Base-by-base conservation (phyloP, 164 flowering plant species). In the Umbilicus rupestris region DNA sequence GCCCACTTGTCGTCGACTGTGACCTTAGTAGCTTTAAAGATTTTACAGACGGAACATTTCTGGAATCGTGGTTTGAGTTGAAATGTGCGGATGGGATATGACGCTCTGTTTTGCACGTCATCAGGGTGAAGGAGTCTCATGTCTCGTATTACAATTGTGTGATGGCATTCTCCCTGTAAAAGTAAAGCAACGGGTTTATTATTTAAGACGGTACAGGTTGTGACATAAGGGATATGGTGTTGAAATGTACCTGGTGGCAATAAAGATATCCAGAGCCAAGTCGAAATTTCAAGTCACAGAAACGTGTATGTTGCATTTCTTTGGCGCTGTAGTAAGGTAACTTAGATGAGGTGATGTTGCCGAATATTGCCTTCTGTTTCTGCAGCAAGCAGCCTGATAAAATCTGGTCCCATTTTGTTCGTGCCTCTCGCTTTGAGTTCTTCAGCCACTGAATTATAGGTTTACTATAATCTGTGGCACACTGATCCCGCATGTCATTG, bases 1-100 rank as follows among this genome's bases (percentile, higher is more conserved):
- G 97, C 87, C 92, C 89, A 84, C 70, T 86, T 91, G 74, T 94
- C 96, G 59, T 94, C 93, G 39, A 84, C 75, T 0, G 92, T 88
- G n/a, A 89, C 71, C 77, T 80, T 87, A 7, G 77, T 74, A 20
- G 92, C 95, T 71, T 74, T 67, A 66, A 68, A 81, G 37, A 85
- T 85, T 66, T 75, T 82, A 75, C 96, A 92, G 10, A 82, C 87
- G 3, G 72, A 67, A 65, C 97, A 94, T 80, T 94, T 94, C 69
- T 37, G 70, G 10, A 46, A 31, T 15, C 81, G 77, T 0, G 15
- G 30, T 74, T 83, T 84, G 1, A 33, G 60, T 64, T 85, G 92
- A 73, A 70, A 84, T 3, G 69, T 74, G 41, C 75, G 69, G 11
- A 87, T 67, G 19, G 97, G 97, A 76, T 91, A 89, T 20, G 86